Evolutionary conservation across 441 rosid species (phyloP).

Genomic region (Bruguiera hainesii): DNA sequence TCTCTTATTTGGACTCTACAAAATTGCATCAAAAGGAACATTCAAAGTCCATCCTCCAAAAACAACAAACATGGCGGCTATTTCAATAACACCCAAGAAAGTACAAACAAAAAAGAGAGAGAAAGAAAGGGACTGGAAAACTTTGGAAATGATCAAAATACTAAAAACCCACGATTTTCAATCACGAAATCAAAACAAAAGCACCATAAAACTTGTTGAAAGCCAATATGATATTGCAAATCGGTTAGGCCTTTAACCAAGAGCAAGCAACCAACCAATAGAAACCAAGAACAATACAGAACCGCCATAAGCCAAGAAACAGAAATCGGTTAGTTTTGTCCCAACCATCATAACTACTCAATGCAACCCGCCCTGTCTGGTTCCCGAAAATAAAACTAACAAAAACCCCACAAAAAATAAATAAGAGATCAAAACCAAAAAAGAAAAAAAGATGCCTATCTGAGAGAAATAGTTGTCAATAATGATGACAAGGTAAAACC

Average conservation of each 20-base stretch:
- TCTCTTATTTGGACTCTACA: background rate
- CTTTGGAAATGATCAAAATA: background rate
- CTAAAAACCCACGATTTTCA: too few species aligned
- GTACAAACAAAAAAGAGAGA: background rate
- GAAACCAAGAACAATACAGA: constrained; percentile 4
- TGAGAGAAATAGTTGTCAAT: too few species aligned
- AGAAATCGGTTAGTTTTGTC: constrained; percentile 27
- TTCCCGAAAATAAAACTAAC: constrained; percentile 4
- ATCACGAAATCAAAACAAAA: background rate
- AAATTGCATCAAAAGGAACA: background rate
- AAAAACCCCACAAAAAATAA: constrained; percentile 2
- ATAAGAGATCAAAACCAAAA: background rate
- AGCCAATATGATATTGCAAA: background rate
- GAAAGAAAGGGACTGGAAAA: background rate
- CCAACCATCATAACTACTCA: constrained; percentile 34
- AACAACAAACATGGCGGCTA: background rate
- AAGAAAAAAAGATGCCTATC: too few species aligned
- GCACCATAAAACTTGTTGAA: background rate
- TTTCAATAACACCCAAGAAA: background rate
- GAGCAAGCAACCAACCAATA: background rate
- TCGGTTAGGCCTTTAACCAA: background rate
- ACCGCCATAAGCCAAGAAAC: constrained; percentile 17
- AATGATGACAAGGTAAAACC: background rate
- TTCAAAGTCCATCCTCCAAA: background rate
- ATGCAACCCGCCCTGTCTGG: constrained; percentile 10